A percentile compares a stretch with the other conserved stretches of the same genome.
Conservation (phyloP, 2,329 filamentous ascomycete species). For the Fusarium decemcellulare region DNA sequence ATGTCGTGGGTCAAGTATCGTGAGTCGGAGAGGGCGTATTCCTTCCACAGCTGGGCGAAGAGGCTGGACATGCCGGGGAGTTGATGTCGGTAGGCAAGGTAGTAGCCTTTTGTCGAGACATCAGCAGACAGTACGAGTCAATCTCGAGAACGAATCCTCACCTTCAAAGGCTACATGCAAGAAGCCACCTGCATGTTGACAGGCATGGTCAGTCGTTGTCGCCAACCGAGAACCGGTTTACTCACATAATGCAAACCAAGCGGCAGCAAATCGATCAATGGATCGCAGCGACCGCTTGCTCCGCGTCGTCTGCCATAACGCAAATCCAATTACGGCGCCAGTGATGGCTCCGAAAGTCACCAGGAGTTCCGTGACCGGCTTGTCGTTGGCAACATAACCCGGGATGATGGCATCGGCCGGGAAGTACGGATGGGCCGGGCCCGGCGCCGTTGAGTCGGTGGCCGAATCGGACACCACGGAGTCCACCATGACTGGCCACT, state of each 20-base stretch:
- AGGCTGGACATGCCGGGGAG: constrained; percentile 79
- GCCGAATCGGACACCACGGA: constrained; percentile 5
- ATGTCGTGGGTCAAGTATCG: constrained; percentile 86
- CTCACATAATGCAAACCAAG: constrained; percentile 70
- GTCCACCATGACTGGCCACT: constrained; percentile 4
- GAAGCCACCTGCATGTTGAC: constrained; percentile 65
- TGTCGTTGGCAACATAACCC: constrained; percentile 61
- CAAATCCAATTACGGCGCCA: constrained; percentile 52
- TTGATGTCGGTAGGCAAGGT: constrained; percentile 76
- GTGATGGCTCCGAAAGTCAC: constrained; percentile 53
- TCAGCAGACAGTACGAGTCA: constrained; percentile 3
- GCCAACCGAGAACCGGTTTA: neutral
- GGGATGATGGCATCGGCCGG: constrained; percentile 60
- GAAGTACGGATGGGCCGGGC: constrained; percentile 63
- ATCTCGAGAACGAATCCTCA: constrained; percentile 43
- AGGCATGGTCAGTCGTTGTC: neutral
- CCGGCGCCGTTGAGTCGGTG: constrained; percentile 1
- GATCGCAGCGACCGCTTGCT: constrained; percentile 39
- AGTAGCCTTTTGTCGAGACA: constrained; percentile 72
- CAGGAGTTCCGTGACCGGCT: constrained; percentile 56
- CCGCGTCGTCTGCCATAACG: constrained; percentile 44
- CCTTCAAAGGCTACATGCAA: constrained; percentile 89
- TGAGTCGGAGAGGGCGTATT: constrained; percentile 90
- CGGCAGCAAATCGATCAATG: constrained; percentile 59
- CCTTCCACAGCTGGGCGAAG: constrained; percentile 92